These are phyloP conservation scores for Fusarium liriodendri DNA, from an alignment of 2,329 filamentous ascomycete species.

Conservation along the genomic window DNA sequence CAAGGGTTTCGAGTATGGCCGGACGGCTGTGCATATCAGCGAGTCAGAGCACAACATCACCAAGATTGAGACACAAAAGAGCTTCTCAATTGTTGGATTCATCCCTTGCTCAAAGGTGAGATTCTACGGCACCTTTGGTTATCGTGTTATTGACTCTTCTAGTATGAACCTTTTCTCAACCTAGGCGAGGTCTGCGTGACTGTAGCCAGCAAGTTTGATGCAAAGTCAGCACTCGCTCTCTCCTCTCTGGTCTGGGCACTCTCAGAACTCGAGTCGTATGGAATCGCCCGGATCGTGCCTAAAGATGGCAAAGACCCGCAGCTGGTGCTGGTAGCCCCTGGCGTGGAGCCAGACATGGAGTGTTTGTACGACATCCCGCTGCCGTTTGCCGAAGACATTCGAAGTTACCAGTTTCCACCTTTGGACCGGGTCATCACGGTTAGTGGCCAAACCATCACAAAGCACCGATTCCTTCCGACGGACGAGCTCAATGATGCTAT, in stretches of 20 bases:
- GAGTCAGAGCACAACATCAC: slow-evolving; percentile 89
- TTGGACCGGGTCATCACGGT: slow-evolving; percentile 88
- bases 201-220: slow-evolving; percentile 80
- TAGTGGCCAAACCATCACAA: slow-evolving; percentile 81
- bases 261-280: slow-evolving; percentile 85
- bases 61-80: slow-evolving; percentile 81
- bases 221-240: slow-evolving; percentile 84
- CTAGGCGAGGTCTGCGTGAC: slow-evolving; percentile 86
- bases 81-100: slow-evolving; percentile 88
- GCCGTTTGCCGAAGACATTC: slow-evolving; percentile 92
- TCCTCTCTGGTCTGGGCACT: slow-evolving; percentile 92
- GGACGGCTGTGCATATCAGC: slow-evolving; percentile 90
- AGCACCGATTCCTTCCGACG: slow-evolving; percentile 85
- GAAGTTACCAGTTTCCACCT: slow-evolving; percentile 91
- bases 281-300: slow-evolving; percentile 83
- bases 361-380: slow-evolving; percentile 90
- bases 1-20: slow-evolving; percentile 94
- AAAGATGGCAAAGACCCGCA: slow-evolving; percentile 86
- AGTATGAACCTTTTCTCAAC: slow-evolving; percentile 87
- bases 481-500: slow-evolving; percentile 82
- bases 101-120: slow-evolving; percentile 76
- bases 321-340: slow-evolving; percentile 82
- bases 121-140: not conserved
- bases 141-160: slow-evolving; percentile 28
- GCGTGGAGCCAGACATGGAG: slow-evolving; percentile 82